phyloP scores from a whole-genome alignment of 1,284 basidiomycete genomes.

The Butyriboletus regius region DNA sequence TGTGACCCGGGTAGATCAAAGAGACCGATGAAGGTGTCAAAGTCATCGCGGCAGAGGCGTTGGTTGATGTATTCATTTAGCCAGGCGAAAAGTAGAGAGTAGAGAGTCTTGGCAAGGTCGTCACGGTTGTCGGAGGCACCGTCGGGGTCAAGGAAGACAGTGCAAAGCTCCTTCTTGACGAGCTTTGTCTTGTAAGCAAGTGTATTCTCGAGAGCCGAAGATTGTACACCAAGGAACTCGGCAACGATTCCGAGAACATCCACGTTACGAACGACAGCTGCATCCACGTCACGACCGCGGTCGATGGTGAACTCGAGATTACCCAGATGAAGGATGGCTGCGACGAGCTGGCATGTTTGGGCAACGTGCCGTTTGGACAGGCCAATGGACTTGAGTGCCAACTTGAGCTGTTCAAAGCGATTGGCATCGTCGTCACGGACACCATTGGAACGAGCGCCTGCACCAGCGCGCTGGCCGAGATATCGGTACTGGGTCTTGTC shows the following conservation, averaged over 20 bases:
- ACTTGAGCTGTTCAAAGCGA: constrained; percentile 86
- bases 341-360: constrained; percentile 83
- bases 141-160: constrained; percentile 90
- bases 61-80: constrained; percentile 94
- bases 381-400: constrained; percentile 86
- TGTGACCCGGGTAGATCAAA: constrained; percentile 93
- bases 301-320: constrained; percentile 92
- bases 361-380: constrained; percentile 89
- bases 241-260: constrained; percentile 77
- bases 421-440: constrained; percentile 66
- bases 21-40: constrained; percentile 85
- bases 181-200: constrained; percentile 89
- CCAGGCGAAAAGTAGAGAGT: constrained; percentile 94
- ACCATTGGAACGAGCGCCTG: constrained; percentile 38
- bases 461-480: constrained; percentile 58
- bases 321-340: constrained; percentile 91
- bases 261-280: constrained; percentile 76
- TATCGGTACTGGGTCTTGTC: constrained; percentile 79
- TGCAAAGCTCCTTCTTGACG: constrained; percentile 90
- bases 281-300: constrained; percentile 74
- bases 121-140: constrained; percentile 88
- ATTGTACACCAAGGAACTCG: constrained; percentile 82
- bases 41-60: constrained; percentile 85
- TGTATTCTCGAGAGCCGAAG: constrained; percentile 70
- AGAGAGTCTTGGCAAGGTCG: constrained; percentile 86